Percentiles rank a stretch among this genome's conserved stretches.
These are phyloP conservation scores for Dactylonectria estremocensis DNA, from an alignment of 2,329 filamentous ascomycete species.

Conservation along the genomic window DNA sequence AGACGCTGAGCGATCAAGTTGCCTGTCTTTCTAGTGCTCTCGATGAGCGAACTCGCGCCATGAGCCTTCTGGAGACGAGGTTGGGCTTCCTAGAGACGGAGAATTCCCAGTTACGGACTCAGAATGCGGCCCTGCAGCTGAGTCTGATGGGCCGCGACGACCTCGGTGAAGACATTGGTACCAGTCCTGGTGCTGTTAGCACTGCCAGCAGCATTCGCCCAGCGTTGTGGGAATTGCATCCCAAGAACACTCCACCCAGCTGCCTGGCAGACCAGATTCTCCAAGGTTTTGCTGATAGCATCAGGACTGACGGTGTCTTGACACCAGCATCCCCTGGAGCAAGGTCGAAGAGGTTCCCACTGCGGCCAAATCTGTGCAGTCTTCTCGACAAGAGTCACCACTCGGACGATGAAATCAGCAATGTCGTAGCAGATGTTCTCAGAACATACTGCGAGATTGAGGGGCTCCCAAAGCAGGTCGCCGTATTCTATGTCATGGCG, in stretches of 20 bases:
- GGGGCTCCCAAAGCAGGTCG: constrained; percentile 49
- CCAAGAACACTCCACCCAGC: constrained; percentile 41
- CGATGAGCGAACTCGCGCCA: constrained; percentile 42
- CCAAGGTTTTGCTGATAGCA: constrained; percentile 46
- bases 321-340: constrained; percentile 21
- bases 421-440: constrained; percentile 51
- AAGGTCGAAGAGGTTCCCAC: constrained; percentile 33
- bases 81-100: constrained; percentile 45
- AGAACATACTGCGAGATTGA: constrained; percentile 51
- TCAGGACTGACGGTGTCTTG: constrained; percentile 36
- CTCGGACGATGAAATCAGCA: constrained; percentile 51
- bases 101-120: constrained; percentile 49
- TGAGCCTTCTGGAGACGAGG: constrained; percentile 37
- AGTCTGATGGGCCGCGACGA: constrained; percentile 46
- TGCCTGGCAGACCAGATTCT: constrained; percentile 50
- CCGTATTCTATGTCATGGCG: constrained; percentile 51
- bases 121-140: constrained; percentile 50
- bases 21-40: constrained; percentile 44
- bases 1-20: constrained; percentile 50
- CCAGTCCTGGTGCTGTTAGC: constrained; percentile 31
- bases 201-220: constrained; percentile 24
- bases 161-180: constrained; percentile 10
- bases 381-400: constrained; percentile 44
- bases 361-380: constrained; percentile 45
- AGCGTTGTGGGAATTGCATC: constrained; percentile 45